A percentile compares a stretch with the other conserved stretches of the same genome.
Conservation (phyloP, 306 rosid species). For the Vigna hirtella region DNA sequence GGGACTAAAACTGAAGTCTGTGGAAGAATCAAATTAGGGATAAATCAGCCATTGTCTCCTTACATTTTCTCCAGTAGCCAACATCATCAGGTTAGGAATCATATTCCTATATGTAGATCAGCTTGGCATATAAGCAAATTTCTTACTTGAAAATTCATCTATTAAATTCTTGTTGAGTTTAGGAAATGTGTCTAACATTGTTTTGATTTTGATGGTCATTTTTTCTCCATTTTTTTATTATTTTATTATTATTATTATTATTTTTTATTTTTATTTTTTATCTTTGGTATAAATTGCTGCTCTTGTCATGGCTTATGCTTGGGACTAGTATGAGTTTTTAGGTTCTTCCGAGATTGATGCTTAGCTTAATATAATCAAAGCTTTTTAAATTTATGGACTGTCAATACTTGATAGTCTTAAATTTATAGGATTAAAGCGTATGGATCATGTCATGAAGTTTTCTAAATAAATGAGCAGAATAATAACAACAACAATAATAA, state of each 20-base stretch:
- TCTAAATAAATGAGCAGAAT: background rate
- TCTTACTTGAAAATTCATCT: constrained; percentile 3
- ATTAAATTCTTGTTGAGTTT: constrained; percentile 12
- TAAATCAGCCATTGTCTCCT: constrained; percentile 38
- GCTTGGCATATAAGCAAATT: constrained; percentile 8
- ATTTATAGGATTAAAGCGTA: background rate
- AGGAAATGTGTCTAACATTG: constrained; percentile 12
- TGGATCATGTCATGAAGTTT: background rate
- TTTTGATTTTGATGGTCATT: background rate
- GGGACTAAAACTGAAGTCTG: constrained; percentile 35
- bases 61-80: constrained; percentile 30
- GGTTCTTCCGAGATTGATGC: background rate
- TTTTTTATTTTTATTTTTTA: background rate
- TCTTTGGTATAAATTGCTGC: background rate
- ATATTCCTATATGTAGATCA: constrained; percentile 26
- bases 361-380: background rate
- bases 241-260: too few relatives aligned
- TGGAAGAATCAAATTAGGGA: constrained; percentile 27
- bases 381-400: background rate
- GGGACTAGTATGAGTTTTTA: constrained; percentile 1
- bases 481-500: background rate
- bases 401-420: background rate
- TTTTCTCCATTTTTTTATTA: background rate
- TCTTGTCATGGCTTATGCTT: constrained; percentile 2
- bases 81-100: constrained; percentile 34